Base-by-base conservation (phyloP, 2,329 filamentous ascomycete species). In the Penicillium sp. region DNA sequence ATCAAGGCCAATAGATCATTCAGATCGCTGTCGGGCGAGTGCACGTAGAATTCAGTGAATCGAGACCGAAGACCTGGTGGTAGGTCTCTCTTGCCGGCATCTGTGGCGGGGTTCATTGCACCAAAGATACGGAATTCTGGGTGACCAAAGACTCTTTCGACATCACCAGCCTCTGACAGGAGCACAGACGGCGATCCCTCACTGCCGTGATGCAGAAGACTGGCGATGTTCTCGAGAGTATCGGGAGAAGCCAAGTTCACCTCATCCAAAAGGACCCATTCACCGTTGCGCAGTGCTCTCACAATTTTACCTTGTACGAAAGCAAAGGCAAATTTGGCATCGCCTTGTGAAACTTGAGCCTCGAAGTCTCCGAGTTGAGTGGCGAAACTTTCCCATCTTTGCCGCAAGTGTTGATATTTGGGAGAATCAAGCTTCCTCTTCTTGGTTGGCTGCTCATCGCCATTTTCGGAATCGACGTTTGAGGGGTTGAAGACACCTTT, bases 101-200 rank as follows among this genome's bases (percentile, higher is more conserved):
- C 93, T 3, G 93, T 99, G 4, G 93, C 93, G 27, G 93, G 93
- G 64, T 99, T 99, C 93, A 99, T 99, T 25, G 95, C 93, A 43
- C 89, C 95, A 65, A 99, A 99, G 12, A 99, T 88, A 33, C 93
- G 84, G 68, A 99, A 99, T 56, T 95, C 84, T 0, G 89, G 86
- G 68, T 99, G 92, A 0, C 91, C 93, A 53, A 85, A 80, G 30
- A 99, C 85, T 56, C 91, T 83, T 68, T 97, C 89, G 36, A 95
- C 89, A 59, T 93, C 90, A 31, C 93, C 93, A 33, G 90, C 93
- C 72, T 99, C 93, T 0, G 91, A 91, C 7, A 99, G 79, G 4
- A 99, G 74, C 38, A 99, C 84, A 0, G 89, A 96, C 1, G 92
- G 92, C 0, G 77, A 77, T 29, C 83, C 82, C 52, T 82, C 82